A percentile compares a stretch with the other conserved stretches of the same genome.
Evolutionary conservation across 1,284 basidiomycete genomes (phyloP).

Genomic region (Ustilago vetiveriae): DNA sequence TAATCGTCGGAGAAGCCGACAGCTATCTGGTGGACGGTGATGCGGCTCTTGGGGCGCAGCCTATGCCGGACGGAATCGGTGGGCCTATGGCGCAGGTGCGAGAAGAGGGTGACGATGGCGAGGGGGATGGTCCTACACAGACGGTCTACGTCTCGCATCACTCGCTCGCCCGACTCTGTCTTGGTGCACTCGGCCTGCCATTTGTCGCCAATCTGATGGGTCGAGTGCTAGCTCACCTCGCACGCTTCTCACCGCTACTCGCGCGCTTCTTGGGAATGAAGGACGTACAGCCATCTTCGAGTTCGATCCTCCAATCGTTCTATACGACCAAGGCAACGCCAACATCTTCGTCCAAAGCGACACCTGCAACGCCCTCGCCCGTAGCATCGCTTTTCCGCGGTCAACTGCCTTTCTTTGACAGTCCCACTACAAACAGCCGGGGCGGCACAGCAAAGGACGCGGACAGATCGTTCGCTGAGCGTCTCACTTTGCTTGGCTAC

Average conservation of each 20-base stretch:
- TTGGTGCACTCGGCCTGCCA: conserved; percentile 57
- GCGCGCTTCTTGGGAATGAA: conserved; percentile 45
- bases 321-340: conserved; percentile 33
- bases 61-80: conserved; percentile 12
- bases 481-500: conserved; percentile 14
- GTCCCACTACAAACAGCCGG: background rate
- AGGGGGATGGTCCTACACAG: conserved; percentile 7
- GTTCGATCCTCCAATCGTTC: conserved; percentile 23
- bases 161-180: conserved; percentile 47
- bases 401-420: conserved; percentile 20
- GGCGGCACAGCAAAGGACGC: background rate
- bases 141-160: conserved; percentile 55
- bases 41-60: conserved; percentile 9
- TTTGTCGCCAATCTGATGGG: conserved; percentile 56
- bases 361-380: conserved; percentile 13
- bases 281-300: conserved; percentile 2
- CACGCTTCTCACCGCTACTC: conserved; percentile 23
- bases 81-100: conserved; percentile 21
- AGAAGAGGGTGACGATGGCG: conserved; percentile 10
- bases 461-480: conserved; percentile 7
- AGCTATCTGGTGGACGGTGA: conserved; percentile 33
- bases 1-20: conserved; percentile 45
- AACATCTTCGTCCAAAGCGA: background rate
- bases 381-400: conserved; percentile 35
- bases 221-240: conserved; percentile 35